phyloP scores from a whole-genome alignment of 805 yeast species.

The Metschnikowia baotianmanensis region DNA sequence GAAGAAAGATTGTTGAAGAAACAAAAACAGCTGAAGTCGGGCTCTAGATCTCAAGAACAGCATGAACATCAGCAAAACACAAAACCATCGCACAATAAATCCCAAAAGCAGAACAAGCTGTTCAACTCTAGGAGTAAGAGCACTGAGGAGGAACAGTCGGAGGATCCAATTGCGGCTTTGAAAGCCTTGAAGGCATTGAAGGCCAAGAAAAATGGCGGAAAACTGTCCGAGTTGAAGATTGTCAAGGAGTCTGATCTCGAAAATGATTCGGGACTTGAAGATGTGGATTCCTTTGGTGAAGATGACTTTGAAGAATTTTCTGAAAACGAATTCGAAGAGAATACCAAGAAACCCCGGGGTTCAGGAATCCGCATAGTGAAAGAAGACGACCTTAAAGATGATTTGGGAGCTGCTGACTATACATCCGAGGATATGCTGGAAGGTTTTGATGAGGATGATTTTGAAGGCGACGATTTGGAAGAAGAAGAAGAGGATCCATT shows the following conservation, averaged over 20 bases:
- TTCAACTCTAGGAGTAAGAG: background rate
- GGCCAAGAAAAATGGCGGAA: constrained; percentile 10
- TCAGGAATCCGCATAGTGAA: constrained; percentile 10
- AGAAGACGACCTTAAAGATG: constrained; percentile 22
- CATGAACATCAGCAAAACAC: background rate
- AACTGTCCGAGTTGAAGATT: background rate
- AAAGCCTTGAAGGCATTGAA: constrained; percentile 19
- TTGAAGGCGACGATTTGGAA: constrained; percentile 21
- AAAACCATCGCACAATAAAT: background rate
- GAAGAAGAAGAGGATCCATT: constrained; percentile 22
- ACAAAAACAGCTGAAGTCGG: constrained; percentile 22
- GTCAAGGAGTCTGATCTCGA: constrained; percentile 9
- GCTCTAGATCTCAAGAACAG: background rate
- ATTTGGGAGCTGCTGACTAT: constrained; percentile 34
- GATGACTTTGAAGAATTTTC: constrained; percentile 6
- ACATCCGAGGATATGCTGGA: constrained; percentile 23
- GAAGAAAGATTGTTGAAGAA: constrained; percentile 33
- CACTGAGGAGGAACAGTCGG: constrained; percentile 22
- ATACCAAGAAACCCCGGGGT: background rate
- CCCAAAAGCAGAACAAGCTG: background rate
- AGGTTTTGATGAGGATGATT: constrained; percentile 31
- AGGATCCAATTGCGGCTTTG: constrained; percentile 18
- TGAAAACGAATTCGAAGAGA: background rate
- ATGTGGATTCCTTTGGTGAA: constrained; percentile 1
- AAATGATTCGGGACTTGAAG: constrained; percentile 5